Percentiles rank a stretch among this genome's conserved stretches.
Conservation (phyloP, 306 rosid genomes). For the Hippophae tibetana region DNA sequence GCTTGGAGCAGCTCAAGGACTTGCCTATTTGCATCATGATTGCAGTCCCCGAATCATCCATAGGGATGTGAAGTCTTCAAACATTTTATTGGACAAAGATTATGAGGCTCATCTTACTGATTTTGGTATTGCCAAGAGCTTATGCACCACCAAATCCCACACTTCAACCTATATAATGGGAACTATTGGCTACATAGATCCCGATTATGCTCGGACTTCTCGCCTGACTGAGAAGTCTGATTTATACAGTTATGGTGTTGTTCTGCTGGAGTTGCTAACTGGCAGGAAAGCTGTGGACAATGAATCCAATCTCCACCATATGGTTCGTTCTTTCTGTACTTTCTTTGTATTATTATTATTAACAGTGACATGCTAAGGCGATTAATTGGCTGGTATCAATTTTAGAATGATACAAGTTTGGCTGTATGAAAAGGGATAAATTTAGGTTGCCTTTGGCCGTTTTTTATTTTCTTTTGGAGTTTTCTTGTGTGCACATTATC, state of each 20-base stretch:
- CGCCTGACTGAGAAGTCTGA: constrained; percentile 94
- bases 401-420: too few relatives aligned
- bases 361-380: too few relatives aligned
- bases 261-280: constrained; percentile 81
- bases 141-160: constrained; percentile 62
- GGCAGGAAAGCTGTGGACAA: constrained; percentile 90
- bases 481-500: too few relatives aligned
- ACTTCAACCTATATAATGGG: constrained; percentile 88
- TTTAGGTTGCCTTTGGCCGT: too few relatives aligned
- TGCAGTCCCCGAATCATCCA: constrained; percentile 90
- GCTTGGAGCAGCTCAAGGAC: constrained; percentile 89
- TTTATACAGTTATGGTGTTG: constrained; percentile 88
- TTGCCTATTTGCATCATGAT: constrained; percentile 85
- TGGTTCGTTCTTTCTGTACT: constrained; percentile 32
- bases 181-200: constrained; percentile 94
- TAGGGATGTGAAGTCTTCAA: constrained; percentile 88
- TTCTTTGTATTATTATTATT: too few relatives aligned
- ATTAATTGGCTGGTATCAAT: too few relatives aligned
- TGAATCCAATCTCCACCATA: constrained; percentile 83
- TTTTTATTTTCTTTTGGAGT: too few relatives aligned
- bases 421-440: too few relatives aligned
- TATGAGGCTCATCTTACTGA: constrained; percentile 88
- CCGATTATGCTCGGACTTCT: constrained; percentile 90
- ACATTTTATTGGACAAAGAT: constrained; percentile 75
- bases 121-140: constrained; percentile 88